Base-by-base conservation (phyloP, 2,329 filamentous ascomycete genomes). In the Fusarium fujikuroi region DNA sequence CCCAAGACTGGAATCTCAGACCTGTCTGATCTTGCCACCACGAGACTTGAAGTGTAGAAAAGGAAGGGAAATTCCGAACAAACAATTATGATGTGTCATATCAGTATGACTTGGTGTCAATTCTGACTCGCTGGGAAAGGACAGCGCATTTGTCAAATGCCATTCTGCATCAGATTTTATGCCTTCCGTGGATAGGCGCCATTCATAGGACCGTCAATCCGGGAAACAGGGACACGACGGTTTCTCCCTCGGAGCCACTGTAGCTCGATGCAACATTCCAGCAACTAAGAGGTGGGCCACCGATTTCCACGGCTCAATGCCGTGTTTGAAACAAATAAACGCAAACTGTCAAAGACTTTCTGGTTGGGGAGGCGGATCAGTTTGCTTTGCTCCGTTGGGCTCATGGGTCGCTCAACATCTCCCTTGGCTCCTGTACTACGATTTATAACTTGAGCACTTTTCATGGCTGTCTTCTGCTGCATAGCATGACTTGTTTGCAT, bases 401-500 rank as follows among this genome's bases (percentile, higher is more conserved):
- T 46, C 62, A 37, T 54, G 12, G 25, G 30, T 34, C 43, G 40
- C 54, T 63, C 44, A 42, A 59, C 58, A 53, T 43, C 44, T 44
- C 39, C 43, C 40, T 25, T 53, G 57, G 43, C 21, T 67, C 47
- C 36, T 57, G 60, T 47, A 49, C 32, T 37, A 70, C 50, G 47
- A 46, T 30, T 34, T 42, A 71, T 44, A 30, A 34, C 56, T 28
- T 23, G 34, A 58, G 36, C 25, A 36, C 42, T 58, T 39, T 58
- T 50, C 53, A 61, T 39, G 40, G 32, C 39, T 11, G 37, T 60
- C 54, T 37, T 69, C 54, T 74, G 44, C 65, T 73, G 73, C 69
- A 77, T 70, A 69, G 62, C 69, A 78, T 76, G 71, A 74, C 75
- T 72, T 77, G 56, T 63, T 73, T 78, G 72, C 68, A 66, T 54